Conservation (phyloP, 345 rosid species). For the Gossypium raimondii region DNA sequence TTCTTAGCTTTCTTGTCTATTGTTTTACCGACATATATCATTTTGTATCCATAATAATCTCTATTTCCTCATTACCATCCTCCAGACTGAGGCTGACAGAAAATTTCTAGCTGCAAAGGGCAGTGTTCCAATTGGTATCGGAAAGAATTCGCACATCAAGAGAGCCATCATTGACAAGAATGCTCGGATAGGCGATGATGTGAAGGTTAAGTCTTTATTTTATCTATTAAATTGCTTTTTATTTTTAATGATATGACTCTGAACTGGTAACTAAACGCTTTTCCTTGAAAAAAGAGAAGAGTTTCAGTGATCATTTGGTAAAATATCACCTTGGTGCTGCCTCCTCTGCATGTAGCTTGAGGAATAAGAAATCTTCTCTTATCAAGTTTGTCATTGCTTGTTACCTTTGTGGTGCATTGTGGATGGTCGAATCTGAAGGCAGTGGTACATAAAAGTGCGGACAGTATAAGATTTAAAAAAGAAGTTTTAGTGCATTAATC, state of each 20-base stretch:
- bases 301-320: no score
- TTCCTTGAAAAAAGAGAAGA: no score
- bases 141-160: conserved; percentile 79
- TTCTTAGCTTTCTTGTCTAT: background rate
- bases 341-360: no score
- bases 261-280: no score
- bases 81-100: conserved; percentile 9
- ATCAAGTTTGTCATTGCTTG: background rate
- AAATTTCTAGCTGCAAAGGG: conserved; percentile 47
- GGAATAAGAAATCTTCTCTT: no score
- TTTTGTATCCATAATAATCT: background rate
- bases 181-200: conserved; percentile 84
- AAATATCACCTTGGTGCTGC: no score
- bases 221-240: background rate
- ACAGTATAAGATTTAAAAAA: no score
- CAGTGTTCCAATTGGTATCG: conserved; percentile 85
- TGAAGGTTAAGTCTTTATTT: conserved; percentile 47
- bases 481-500: background rate
- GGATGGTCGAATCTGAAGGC: background rate
- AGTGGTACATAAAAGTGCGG: background rate
- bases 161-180: conserved; percentile 95
- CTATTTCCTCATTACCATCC: background rate
- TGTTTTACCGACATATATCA: background rate
- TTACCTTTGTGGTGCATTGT: background rate
- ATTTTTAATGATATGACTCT: background rate